Evolutionary conservation across 179 eudicot genomes (phyloP).

Genomic region (Drosera spatulata): DNA sequence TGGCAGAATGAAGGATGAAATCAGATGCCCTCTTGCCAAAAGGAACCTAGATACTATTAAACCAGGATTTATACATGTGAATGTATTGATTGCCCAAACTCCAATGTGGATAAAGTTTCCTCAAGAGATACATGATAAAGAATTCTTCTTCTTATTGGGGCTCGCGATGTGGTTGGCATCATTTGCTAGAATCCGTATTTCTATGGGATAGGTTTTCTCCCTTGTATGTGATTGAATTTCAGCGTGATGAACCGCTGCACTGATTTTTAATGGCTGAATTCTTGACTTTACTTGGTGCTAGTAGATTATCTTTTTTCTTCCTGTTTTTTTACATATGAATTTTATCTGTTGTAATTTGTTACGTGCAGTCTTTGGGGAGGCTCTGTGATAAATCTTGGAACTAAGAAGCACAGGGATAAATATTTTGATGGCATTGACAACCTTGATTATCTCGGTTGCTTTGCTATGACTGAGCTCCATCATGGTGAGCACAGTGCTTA

Average conservation of each 20-base stretch:
- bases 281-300: neutral
- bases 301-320: neutral
- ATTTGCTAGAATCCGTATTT: too few species aligned
- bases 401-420: conserved; percentile 81
- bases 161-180: too few species aligned
- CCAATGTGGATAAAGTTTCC: too few species aligned
- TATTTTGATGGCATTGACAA: conserved; percentile 89
- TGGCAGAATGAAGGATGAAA: too few species aligned
- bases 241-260: neutral
- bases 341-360: conserved; percentile 1
- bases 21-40: too few species aligned
- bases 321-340: neutral
- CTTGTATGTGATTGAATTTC: neutral
- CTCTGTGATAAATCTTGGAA: conserved; percentile 85
- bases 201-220: neutral
- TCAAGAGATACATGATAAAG: too few species aligned
- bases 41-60: too few species aligned
- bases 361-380: conserved; percentile 93
- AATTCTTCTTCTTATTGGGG: too few species aligned
- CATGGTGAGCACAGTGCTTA: conserved; percentile 42
- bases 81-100: too few species aligned
- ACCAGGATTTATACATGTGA: too few species aligned
- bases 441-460: conserved; percentile 82
- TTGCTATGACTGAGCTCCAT: conserved; percentile 97
- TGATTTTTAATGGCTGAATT: neutral